These are phyloP conservation scores for Panaeolus papilionaceus DNA, from an alignment of 768 basidiomycete genomes.

Conservation along the genomic window DNA sequence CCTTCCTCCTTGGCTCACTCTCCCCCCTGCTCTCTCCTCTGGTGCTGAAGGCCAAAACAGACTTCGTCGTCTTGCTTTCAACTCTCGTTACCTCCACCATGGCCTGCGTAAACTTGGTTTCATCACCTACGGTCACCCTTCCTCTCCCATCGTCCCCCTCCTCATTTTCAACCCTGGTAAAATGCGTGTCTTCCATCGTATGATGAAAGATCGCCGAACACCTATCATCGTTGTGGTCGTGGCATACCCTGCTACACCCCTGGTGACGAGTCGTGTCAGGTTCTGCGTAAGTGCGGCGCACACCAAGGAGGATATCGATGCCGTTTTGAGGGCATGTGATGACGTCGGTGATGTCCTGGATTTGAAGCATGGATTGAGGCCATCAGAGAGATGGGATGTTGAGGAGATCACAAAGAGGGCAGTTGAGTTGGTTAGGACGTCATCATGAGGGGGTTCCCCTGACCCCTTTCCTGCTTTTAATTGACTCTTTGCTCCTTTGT, in stretches of 20 bases:
- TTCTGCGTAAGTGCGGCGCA: conserved; percentile 96
- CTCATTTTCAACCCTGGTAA: conserved; percentile 93
- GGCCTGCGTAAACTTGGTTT: conserved; percentile 93
- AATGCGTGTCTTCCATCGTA: conserved; percentile 88
- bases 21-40: conserved; percentile 75
- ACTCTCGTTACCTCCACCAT: conserved; percentile 88
- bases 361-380: conserved; percentile 75
- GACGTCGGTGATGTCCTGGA: conserved; percentile 92
- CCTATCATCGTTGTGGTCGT: conserved; percentile 92
- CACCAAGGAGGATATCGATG: conserved; percentile 96
- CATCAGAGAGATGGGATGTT: conserved; percentile 74
- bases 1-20: conserved; percentile 80
- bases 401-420: conserved; percentile 77
- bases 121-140: conserved; percentile 92
- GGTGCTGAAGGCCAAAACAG: conserved; percentile 86
- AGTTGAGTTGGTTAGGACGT: conserved; percentile 62
- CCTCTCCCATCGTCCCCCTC: conserved; percentile 93
- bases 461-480: background rate
- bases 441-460: conserved; percentile 1
- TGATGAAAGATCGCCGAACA: conserved; percentile 83
- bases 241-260: conserved; percentile 88
- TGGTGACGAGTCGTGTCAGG: conserved; percentile 86
- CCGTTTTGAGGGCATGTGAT: conserved; percentile 83
- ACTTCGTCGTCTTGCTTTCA: conserved; percentile 91
- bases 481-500: too few species aligned